Evolutionary conservation across 306 rosid species (phyloP), one percentile per base, ranked within the genome.

Genomic region (Spatholobus suberectus): DNA sequence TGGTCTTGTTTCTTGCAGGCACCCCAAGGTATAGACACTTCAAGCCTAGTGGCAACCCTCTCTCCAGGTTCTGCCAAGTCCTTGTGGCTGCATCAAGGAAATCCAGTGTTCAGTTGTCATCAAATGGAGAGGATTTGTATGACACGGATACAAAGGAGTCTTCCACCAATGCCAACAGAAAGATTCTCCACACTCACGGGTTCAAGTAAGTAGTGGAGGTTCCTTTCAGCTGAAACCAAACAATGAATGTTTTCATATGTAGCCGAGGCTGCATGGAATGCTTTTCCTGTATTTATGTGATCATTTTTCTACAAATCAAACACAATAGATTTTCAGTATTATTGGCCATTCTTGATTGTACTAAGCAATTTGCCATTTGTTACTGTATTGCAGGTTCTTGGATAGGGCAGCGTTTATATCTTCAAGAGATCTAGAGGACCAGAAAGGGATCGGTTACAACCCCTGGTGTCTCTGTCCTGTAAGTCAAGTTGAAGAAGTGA

Each of bases 401-500:
- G 99, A 96, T 70, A 91, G 93, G 81, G 99, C 99, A 75, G 97
- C 99, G 14, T 86, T 82, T 58, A 85, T 96, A 72, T 84, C 99
- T 51, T 89, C 99, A 14, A 86, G 94, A 81, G 99, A 96, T 87
- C 71, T 85, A 20, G 95, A 86, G 20, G 85, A 83, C 82, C 87
- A 88, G 66, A 86, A 87, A 32, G 79, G 76, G 7, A 80, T 88
- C 12, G 17, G 37, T 67, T 34, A 40, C 78, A 90, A 86, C 82
- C 97, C 90, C 1, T 96, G 99, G 99, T 85, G 71, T 34, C 95
- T 96, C 46, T 94, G 99, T 76, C 91, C 98, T 7, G 68, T 96
- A 49, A 90, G 95, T 47, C 99, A 96, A 89, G 97, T 96, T 46
- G 99, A 96, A 83, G 99, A 96, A 82, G 97, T 96, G 38, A 96